A percentile compares a stretch with the other conserved stretches of the same genome.
These are phyloP conservation scores for Aspergillus campestris DNA, from an alignment of 495 filamentous ascomycete genomes.

Conservation along the genomic window DNA sequence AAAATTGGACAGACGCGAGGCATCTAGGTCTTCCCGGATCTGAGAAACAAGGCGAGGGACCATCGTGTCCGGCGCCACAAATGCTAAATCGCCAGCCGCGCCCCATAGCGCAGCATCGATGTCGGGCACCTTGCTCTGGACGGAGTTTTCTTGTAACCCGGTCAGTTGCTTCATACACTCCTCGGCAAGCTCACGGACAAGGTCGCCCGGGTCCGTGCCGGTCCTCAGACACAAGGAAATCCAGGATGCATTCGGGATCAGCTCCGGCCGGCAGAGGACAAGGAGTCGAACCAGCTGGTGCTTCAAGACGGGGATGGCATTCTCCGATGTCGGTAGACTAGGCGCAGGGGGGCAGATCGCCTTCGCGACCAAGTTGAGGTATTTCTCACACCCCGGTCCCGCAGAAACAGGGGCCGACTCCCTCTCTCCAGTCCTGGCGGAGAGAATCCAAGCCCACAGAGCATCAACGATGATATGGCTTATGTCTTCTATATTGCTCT, in stretches of 20 bases:
- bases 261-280: conserved; percentile 65
- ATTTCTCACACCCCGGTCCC: conserved; percentile 48
- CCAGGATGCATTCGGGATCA: conserved; percentile 75
- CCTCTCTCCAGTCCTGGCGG: conserved; percentile 57
- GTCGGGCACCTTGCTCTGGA: conserved; percentile 31
- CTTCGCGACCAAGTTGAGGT: conserved; percentile 55
- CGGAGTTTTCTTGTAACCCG: conserved; percentile 29
- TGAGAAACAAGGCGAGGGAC: conserved; percentile 66
- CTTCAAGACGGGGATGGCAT: conserved; percentile 40
- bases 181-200: conserved; percentile 48
- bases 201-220: conserved; percentile 69
- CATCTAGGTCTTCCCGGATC: conserved; percentile 61
- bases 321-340: conserved; percentile 23
- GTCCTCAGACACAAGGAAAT: conserved; percentile 75
- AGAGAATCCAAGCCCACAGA: conserved; percentile 75
- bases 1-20: conserved; percentile 54
- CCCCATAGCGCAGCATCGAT: conserved; percentile 63
- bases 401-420: conserved; percentile 64
- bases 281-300: conserved; percentile 63
- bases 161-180: conserved; percentile 42
- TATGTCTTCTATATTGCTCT: conserved; percentile 42
- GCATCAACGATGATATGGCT: conserved; percentile 55
- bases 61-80: conserved; percentile 80
- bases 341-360: conserved; percentile 55
- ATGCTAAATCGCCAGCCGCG: conserved; percentile 82